Percentiles rank a stretch among this genome's conserved stretches.
These are phyloP conservation scores for Cladophialophora yegresii DNA, from an alignment of 2,329 filamentous ascomycete species.

Conservation along the genomic window DNA sequence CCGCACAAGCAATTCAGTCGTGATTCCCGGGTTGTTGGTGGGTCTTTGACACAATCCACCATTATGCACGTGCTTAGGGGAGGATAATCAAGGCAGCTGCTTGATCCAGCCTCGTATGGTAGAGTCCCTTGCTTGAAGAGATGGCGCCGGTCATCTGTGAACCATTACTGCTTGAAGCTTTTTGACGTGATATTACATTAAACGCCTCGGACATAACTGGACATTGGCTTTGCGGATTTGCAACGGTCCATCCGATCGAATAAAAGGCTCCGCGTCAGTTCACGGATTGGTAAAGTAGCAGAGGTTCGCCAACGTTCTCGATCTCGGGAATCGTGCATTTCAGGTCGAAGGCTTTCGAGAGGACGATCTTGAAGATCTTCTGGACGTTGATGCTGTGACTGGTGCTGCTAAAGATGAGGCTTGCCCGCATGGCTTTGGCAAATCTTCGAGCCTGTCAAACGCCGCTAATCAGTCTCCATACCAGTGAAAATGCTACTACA, in stretches of 20 bases:
- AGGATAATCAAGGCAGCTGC: neutral
- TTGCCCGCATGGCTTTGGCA: constrained; percentile 96
- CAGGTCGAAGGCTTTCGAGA: constrained; percentile 97
- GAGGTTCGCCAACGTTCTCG: constrained; percentile 93
- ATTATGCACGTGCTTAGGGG: neutral
- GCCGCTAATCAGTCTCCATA: neutral
- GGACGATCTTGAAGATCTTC: constrained; percentile 99
- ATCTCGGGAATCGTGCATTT: constrained; percentile 99
- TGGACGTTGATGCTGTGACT: constrained; percentile 99
- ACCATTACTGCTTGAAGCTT: neutral
- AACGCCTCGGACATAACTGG: constrained; percentile 2
- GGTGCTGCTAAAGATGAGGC: constrained; percentile 96
- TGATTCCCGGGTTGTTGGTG: neutral
- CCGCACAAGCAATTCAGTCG: neutral
- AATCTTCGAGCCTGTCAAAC: constrained; percentile 77
- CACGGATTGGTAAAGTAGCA: constrained; percentile 79
- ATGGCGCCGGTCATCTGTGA: neutral
- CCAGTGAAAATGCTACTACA: neutral
- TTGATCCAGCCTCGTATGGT: neutral
- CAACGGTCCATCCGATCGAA: neutral
- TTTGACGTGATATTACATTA: constrained; percentile 1
- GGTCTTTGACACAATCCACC: neutral
- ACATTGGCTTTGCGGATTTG: neutral
- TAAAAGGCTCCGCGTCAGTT: constrained; percentile 17
- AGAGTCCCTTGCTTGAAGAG: neutral